Evolutionary conservation across 345 rosid genomes (phyloP), one percentile per base, ranked within the genome.

Genomic region (Citrus unshiu): DNA sequence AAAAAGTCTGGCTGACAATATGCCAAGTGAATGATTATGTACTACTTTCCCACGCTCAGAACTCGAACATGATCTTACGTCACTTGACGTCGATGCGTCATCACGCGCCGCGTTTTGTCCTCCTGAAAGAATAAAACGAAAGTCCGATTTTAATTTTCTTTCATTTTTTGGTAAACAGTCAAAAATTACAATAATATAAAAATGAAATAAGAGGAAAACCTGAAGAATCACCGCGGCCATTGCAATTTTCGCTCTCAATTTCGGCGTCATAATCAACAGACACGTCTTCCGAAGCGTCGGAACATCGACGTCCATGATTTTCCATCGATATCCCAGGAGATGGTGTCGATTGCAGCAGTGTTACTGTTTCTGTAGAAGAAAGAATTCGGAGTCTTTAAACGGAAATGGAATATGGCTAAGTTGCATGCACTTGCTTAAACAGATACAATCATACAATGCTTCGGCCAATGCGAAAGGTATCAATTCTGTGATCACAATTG

Each of bases 1-100:
- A 64, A 83, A 79, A 49, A 87, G 68, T 70, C 77, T 90, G 9
- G 84, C 61, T 0, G 79, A 78, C 80, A 85, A 78, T 34, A 51
- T 14, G 60, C 81, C 39, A 21, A 85, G 76, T 43, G 77, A 80
- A 68, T 66, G 59, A 70, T 57, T 73, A 27, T 80, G 74, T 37
- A 59, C 71, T 59, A 22, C 27, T 64, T 61, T 77, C 66, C 40
- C 74, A 32, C 56, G 40, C 37, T 63, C 46, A 32, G 85, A 77
- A 61, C 73, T 70, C 5, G 85, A 66, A 61, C 57, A 69, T 40
- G 82, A 70, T 64, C 80, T 83, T 19, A 58, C 84, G 46, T 81
- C 73, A 57, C 84, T 78, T 35, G 87, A 83, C 59, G 88, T 49
- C 32, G 71, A 66, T 21, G 70, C 40, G 22, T 83, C 86, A 22